Evolutionary conservation across 768 basidiomycete genomes (phyloP).

Genomic region (Leccinum subgranulosum): DNA sequence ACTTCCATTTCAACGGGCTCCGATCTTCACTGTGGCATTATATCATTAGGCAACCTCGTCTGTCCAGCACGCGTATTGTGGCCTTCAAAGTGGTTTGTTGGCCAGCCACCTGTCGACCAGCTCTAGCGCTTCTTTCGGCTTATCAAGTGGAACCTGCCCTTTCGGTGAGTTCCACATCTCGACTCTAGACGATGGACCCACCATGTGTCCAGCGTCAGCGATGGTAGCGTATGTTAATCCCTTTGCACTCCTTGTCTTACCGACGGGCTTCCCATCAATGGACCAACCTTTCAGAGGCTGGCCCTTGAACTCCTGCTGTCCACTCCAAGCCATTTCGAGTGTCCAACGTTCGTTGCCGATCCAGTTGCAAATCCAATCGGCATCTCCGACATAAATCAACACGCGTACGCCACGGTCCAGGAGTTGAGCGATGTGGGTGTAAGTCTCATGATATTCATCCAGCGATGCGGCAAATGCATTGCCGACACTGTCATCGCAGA

Average conservation of each 20-base stretch:
- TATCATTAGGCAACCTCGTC: not conserved
- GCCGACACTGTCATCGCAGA: slow-evolving; percentile 40
- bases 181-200: slow-evolving; percentile 20
- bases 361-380: slow-evolving; percentile 76
- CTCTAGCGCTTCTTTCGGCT: slow-evolving; percentile 48
- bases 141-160: slow-evolving; percentile 52
- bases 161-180: not conserved
- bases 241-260: slow-evolving; percentile 50
- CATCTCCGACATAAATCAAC: slow-evolving; percentile 66
- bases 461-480: slow-evolving; percentile 42
- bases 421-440: slow-evolving; percentile 39
- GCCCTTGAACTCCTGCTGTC: slow-evolving; percentile 44
- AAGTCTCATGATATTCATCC: slow-evolving; percentile 35
- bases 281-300: slow-evolving; percentile 55
- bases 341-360: slow-evolving; percentile 73
- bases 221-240: slow-evolving; percentile 63
- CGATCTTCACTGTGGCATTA: not conserved
- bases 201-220: slow-evolving; percentile 72
- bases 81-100: slow-evolving; percentile 8
- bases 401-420: slow-evolving; percentile 71
- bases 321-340: slow-evolving; percentile 66
- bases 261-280: slow-evolving; percentile 42
- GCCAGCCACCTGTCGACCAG: slow-evolving; percentile 47
- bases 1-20: not conserved
- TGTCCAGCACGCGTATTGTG: not conserved